A percentile compares a stretch with the other conserved stretches of the same genome.
Conservation (phyloP, 768 basidiomycete genomes). For the Phlebiopsis gigantea region DNA sequence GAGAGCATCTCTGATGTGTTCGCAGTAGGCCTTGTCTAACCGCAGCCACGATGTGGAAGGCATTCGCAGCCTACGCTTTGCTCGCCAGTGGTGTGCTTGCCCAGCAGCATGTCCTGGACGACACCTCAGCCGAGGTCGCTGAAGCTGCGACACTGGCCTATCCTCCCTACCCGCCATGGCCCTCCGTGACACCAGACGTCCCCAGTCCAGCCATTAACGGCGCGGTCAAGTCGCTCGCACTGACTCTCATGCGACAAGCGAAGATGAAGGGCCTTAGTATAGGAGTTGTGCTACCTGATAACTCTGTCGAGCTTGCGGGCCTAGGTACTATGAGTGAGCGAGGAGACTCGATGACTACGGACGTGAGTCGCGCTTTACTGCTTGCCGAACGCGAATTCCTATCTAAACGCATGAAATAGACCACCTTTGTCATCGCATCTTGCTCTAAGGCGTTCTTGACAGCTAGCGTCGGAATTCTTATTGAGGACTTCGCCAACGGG, state of each 20-base stretch:
- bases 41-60: neutral
- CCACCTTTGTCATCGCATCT: slow-evolving; percentile 26
- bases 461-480: slow-evolving; percentile 24
- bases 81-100: neutral
- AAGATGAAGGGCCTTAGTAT: slow-evolving; percentile 7
- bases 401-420: slow-evolving; percentile 13
- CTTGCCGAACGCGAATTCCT: neutral
- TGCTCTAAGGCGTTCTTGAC: slow-evolving; percentile 29
- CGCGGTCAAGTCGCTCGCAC: neutral
- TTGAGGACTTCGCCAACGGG: slow-evolving; percentile 27
- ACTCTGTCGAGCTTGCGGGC: slow-evolving; percentile 1
- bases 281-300: slow-evolving; percentile 2
- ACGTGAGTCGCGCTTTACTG: slow-evolving; percentile 4
- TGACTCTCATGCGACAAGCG: neutral
- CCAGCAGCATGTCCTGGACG: neutral
- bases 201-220: neutral
- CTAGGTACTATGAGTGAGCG: slow-evolving; percentile 10
- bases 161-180: neutral
- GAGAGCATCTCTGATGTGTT: neutral
- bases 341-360: slow-evolving; percentile 1
- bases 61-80: neutral
- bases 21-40: neutral
- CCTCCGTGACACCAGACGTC: neutral
- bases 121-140: neutral
- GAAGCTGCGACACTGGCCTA: neutral